A percentile compares a stretch with the other conserved stretches of the same genome.
These are phyloP conservation scores for Botrytis porri DNA, from an alignment of 2,329 filamentous ascomycete genomes.

Conservation along the genomic window DNA sequence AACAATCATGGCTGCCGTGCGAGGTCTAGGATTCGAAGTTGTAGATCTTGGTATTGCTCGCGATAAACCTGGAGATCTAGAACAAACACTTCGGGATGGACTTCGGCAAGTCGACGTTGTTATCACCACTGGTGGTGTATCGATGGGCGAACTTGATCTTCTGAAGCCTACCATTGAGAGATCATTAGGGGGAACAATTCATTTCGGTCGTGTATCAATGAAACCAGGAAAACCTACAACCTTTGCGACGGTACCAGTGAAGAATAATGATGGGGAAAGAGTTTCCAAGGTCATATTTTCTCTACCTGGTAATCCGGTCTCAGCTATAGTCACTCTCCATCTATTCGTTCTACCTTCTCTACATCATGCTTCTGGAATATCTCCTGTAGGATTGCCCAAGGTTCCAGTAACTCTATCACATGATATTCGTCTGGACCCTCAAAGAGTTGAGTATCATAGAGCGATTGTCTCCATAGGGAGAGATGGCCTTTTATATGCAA, in stretches of 20 bases:
- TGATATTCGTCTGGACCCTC: conserved; percentile 70
- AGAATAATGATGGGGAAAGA: conserved; percentile 56
- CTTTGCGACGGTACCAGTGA: conserved; percentile 80
- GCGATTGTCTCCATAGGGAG: conserved; percentile 63
- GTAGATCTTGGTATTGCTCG: conserved; percentile 83
- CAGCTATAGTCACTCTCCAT: conserved; percentile 87
- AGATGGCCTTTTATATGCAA: conserved; percentile 69
- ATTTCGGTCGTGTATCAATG: conserved; percentile 95
- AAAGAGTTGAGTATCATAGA: conserved; percentile 86
- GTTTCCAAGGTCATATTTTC: conserved; percentile 76
- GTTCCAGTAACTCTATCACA: conserved; percentile 71
- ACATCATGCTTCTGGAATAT: conserved; percentile 70
- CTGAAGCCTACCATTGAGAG: conserved; percentile 96
- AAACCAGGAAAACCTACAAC: conserved; percentile 98
- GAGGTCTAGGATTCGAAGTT: conserved; percentile 71
- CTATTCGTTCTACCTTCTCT: conserved; percentile 88
- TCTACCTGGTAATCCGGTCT: conserved; percentile 90
- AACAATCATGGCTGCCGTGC: conserved; percentile 75
- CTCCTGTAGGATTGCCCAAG: conserved; percentile 65
- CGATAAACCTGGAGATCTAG: conserved; percentile 70
- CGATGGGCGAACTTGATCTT: conserved; percentile 96
- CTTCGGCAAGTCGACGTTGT: conserved; percentile 75
- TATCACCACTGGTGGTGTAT: conserved; percentile 90
- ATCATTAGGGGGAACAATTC: conserved; percentile 83
- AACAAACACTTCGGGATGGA: conserved; percentile 71